Percentiles rank a stretch among this genome's conserved stretches.
Conservation (phyloP, 108 stramenopile genomes). For the Stephanodiscus triporus region DNA sequence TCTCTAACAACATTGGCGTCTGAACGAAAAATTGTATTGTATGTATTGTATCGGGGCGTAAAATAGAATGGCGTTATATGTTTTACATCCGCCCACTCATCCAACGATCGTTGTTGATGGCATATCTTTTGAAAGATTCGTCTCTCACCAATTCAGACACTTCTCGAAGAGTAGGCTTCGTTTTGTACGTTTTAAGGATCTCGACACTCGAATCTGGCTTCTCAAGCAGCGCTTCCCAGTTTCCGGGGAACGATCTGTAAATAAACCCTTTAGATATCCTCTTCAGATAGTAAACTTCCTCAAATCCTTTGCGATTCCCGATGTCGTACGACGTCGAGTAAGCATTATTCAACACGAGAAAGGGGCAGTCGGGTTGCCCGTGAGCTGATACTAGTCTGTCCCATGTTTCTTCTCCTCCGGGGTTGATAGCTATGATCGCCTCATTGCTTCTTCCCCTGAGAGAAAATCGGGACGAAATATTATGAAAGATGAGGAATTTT, state of each 20-base stretch:
- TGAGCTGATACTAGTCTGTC: conserved; percentile 65
- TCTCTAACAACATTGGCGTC: neutral
- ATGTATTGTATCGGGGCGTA: neutral
- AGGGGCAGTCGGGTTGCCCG: conserved; percentile 57
- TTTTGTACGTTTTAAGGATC: conserved; percentile 72
- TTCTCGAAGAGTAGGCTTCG: conserved; percentile 74
- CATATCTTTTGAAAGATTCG: conserved; percentile 84
- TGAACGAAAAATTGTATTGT: too few species aligned
- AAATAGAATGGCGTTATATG: neutral
- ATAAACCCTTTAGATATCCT: conserved; percentile 88
- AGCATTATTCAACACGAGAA: conserved; percentile 79
- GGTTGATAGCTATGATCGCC: conserved; percentile 76
- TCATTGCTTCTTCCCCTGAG: conserved; percentile 54
- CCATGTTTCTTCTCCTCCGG: conserved; percentile 87
- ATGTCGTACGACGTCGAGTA: conserved; percentile 87
- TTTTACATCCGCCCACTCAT: conserved; percentile 58
- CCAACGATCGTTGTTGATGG: conserved; percentile 91
- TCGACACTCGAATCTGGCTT: conserved; percentile 84
- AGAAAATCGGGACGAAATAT: neutral
- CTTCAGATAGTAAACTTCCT: conserved; percentile 85
- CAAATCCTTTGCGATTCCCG: conserved; percentile 78
- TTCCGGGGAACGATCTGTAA: conserved; percentile 79
- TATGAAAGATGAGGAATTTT: neutral
- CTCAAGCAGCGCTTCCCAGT: conserved; percentile 88
- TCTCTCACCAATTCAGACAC: conserved; percentile 83